phyloP scores from a whole-genome alignment of 805 yeast genomes.

The Spathaspora girioi region DNA sequence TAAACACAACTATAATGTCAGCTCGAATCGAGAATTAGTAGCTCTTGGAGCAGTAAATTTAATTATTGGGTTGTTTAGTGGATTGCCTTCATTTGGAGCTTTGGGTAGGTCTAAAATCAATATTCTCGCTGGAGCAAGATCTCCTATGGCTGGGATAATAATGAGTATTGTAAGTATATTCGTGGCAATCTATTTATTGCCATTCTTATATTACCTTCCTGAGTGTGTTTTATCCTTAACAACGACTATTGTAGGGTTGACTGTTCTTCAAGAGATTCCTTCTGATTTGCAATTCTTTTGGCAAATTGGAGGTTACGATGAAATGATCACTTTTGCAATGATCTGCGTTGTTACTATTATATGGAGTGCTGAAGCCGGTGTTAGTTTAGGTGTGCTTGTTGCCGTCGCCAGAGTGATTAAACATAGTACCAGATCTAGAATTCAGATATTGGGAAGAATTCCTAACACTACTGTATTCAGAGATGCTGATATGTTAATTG shows the following conservation, averaged over 20 bases:
- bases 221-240: constrained; percentile 32
- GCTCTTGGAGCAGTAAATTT: constrained; percentile 30
- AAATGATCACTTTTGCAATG: constrained; percentile 18
- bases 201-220: constrained; percentile 23
- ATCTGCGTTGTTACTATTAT: constrained; percentile 24
- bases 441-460: constrained; percentile 72
- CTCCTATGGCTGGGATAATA: constrained; percentile 37
- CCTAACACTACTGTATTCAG: constrained; percentile 47
- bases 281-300: constrained; percentile 30
- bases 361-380: constrained; percentile 40
- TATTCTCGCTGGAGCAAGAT: constrained; percentile 43
- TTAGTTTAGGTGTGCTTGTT: constrained; percentile 29
- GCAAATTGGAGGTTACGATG: constrained; percentile 27
- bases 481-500: constrained; percentile 64
- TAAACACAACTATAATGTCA: constrained; percentile 27
- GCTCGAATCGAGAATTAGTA: constrained; percentile 30
- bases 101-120: constrained; percentile 33
- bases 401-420: constrained; percentile 45
- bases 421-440: constrained; percentile 77
- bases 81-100: constrained; percentile 34
- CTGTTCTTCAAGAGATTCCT: constrained; percentile 42
- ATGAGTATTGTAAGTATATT: constrained; percentile 26
- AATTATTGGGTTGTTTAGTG: constrained; percentile 25
- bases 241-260: constrained; percentile 45
- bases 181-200: constrained; percentile 22